phyloP scores from a whole-genome alignment of 2,329 filamentous ascomycete genomes.

The Pseudogymnoascus destructans region DNA sequence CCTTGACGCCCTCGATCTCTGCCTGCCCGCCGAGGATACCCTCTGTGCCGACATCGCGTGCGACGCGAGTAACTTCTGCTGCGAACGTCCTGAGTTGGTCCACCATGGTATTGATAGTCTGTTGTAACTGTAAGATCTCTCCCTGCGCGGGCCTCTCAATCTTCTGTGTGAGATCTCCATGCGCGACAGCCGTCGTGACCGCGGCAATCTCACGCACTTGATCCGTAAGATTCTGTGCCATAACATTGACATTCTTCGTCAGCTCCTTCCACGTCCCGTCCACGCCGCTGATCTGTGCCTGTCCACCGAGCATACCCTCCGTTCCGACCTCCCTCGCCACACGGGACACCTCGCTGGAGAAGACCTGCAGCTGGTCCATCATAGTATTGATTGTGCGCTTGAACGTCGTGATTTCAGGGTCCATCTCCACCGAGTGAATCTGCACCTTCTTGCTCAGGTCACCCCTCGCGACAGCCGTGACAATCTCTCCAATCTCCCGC shows the following conservation, averaged over 20 bases:
- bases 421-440: constrained; percentile 92
- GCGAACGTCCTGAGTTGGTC: constrained; percentile 74
- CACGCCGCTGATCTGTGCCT: constrained; percentile 85
- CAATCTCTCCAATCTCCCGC: constrained; percentile 91
- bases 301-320: constrained; percentile 84
- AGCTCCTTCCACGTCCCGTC: constrained; percentile 97
- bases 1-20: constrained; percentile 70
- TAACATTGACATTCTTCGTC: constrained; percentile 78
- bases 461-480: constrained; percentile 88
- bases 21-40: constrained; percentile 73
- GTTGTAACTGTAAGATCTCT: constrained; percentile 71
- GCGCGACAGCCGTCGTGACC: constrained; percentile 70
- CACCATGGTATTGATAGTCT: constrained; percentile 84
- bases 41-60: constrained; percentile 72
- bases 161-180: constrained; percentile 73
- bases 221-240: constrained; percentile 71
- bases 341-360: constrained; percentile 89
- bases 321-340: constrained; percentile 93
- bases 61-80: constrained; percentile 70
- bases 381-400: constrained; percentile 98
- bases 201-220: constrained; percentile 79
- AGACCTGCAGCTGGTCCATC: constrained; percentile 96
- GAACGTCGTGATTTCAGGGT: constrained; percentile 94
- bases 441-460: constrained; percentile 94
- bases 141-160: constrained; percentile 69